A percentile compares a stretch with the other conserved stretches of the same genome.
These are phyloP conservation scores for Euphorbia peplus DNA, from an alignment of 345 rosid species.

Conservation along the genomic window DNA sequence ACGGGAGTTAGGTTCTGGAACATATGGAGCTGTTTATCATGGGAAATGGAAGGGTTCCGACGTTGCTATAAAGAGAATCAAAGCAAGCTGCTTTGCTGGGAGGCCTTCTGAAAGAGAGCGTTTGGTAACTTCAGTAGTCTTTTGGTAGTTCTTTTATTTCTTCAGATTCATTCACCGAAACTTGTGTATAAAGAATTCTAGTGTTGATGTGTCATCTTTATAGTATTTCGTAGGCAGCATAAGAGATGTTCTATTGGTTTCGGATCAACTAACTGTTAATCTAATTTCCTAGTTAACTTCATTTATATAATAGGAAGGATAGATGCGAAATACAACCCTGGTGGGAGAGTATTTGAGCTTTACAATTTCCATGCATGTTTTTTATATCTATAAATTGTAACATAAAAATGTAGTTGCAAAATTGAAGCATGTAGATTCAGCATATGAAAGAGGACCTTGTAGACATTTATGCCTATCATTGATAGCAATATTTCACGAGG, in stretches of 20 bases:
- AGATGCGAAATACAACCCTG: background rate
- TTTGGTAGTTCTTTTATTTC: background rate
- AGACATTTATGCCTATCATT: too few species aligned
- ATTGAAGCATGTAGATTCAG: too few species aligned
- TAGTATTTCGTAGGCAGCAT: background rate
- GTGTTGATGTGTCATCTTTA: background rate
- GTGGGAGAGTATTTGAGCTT: background rate
- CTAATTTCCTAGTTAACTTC: background rate
- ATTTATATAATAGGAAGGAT: background rate
- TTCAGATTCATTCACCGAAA: background rate
- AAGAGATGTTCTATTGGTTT: background rate
- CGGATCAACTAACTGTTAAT: background rate
- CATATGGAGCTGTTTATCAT: conserved; percentile 96
- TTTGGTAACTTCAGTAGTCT: conserved; percentile 21
- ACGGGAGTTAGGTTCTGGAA: conserved; percentile 87
- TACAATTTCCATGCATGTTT: too few species aligned
- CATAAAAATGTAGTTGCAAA: too few species aligned
- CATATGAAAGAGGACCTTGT: too few species aligned
- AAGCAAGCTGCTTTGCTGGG: conserved; percentile 99
- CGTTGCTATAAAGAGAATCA: conserved; percentile 95
- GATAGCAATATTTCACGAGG: too few species aligned
- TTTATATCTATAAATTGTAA: too few species aligned
- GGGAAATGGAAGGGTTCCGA: conserved; percentile 99
- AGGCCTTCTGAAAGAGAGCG: conserved; percentile 96
- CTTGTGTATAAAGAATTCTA: conserved; percentile 1